Evolutionary conservation across 805 yeast genomes (phyloP).

Genomic region (Cyberlindnera maclurae): DNA sequence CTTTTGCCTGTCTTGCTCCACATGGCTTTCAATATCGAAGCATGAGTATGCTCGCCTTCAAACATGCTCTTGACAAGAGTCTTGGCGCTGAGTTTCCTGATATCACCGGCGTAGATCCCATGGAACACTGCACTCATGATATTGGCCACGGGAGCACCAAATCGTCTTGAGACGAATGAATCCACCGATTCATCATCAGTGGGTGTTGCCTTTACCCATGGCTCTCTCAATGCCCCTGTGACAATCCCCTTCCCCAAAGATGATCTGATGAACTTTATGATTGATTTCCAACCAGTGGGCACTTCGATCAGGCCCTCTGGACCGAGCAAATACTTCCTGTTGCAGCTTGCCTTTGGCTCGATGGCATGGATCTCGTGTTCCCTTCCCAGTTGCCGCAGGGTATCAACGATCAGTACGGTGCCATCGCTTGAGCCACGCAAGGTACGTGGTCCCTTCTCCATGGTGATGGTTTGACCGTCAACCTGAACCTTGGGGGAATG

Average conservation of each 20-base stretch:
- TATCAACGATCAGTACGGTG: slow-evolving; percentile 58
- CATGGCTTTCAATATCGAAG: slow-evolving; percentile 47
- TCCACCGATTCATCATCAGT: slow-evolving; percentile 65
- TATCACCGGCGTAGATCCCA: slow-evolving; percentile 91
- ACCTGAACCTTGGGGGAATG: slow-evolving; percentile 37
- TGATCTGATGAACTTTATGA: slow-evolving; percentile 30
- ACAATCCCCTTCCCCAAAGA: slow-evolving; percentile 40
- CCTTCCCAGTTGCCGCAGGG: slow-evolving; percentile 39
- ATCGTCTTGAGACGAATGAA: slow-evolving; percentile 58
- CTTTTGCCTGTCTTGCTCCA: slow-evolving; percentile 22
- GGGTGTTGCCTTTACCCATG: slow-evolving; percentile 29
- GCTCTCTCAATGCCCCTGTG: slow-evolving; percentile 42
- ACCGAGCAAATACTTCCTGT: slow-evolving; percentile 60
- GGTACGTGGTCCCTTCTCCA: slow-evolving; percentile 92
- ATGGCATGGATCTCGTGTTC: slow-evolving; percentile 52
- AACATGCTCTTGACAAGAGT: slow-evolving; percentile 51
- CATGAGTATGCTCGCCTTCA: slow-evolving; percentile 50
- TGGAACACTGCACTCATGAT: slow-evolving; percentile 76
- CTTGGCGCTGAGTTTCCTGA: slow-evolving; percentile 53
- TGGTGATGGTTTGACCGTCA: slow-evolving; percentile 21
- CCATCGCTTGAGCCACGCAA: slow-evolving; percentile 80
- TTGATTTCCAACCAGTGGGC: slow-evolving; percentile 36
- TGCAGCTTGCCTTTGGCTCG: slow-evolving; percentile 51
- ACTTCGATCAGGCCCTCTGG: slow-evolving; percentile 40
- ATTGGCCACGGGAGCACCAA: slow-evolving; percentile 50